Conservation (phyloP, 2,329 filamentous ascomycete species). For the Chrysoporthe cubensis region DNA sequence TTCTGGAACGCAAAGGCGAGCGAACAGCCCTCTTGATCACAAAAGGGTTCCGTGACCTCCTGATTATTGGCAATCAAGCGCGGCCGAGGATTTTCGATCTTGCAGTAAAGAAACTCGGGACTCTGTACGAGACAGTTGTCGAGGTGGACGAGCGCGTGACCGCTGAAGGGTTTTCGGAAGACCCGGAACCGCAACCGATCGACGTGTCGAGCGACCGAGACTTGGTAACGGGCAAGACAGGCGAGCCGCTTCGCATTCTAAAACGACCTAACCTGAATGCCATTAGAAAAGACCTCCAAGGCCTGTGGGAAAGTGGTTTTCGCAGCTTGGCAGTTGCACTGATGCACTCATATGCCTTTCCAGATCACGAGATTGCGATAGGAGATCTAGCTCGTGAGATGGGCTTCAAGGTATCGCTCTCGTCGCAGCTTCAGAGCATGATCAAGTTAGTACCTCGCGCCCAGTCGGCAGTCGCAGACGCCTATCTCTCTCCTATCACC, state of each 20-base stretch:
- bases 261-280: slow-evolving; percentile 60
- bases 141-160: slow-evolving; percentile 92
- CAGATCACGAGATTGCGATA: slow-evolving; percentile 79
- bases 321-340: slow-evolving; percentile 85
- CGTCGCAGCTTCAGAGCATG: slow-evolving; percentile 86
- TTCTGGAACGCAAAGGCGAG: slow-evolving; percentile 89
- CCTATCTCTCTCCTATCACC: slow-evolving; percentile 79
- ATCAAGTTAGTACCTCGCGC: slow-evolving; percentile 79
- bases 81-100: slow-evolving; percentile 90
- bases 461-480: slow-evolving; percentile 78
- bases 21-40: slow-evolving; percentile 86
- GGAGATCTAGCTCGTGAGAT: slow-evolving; percentile 79
- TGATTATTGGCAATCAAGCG: slow-evolving; percentile 91
- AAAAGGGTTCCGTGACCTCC: slow-evolving; percentile 83
- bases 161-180: slow-evolving; percentile 88
- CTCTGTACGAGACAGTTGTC: slow-evolving; percentile 82
- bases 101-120: slow-evolving; percentile 85
- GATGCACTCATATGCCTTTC: slow-evolving; percentile 92
- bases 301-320: slow-evolving; percentile 71
- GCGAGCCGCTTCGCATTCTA: slow-evolving; percentile 74
- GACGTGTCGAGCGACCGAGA: slow-evolving; percentile 54
- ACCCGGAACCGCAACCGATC: slow-evolving; percentile 66
- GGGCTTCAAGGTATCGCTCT: slow-evolving; percentile 79
- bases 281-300: slow-evolving; percentile 65
- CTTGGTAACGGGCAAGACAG: slow-evolving; percentile 72